Base-by-base conservation (phyloP, 768 basidiomycete species). In the Boletus fagicola region DNA sequence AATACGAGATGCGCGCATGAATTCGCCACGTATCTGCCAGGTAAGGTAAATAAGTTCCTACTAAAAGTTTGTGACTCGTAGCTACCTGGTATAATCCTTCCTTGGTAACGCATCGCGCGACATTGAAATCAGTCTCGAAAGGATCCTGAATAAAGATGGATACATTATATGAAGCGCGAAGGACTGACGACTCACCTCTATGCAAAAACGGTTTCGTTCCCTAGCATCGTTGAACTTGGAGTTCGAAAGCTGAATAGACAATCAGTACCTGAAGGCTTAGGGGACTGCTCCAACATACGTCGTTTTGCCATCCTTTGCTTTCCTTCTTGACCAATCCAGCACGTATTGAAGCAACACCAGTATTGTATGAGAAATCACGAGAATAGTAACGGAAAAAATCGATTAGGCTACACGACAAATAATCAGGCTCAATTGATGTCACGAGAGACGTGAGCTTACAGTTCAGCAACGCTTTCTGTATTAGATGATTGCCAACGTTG, bases 331-430 rank as follows among this genome's bases (percentile, higher is more conserved):
- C 68, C 11, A 92, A 76, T 20, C 96, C 96, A 49, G 86, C 85
- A 64, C 94, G 81, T 67, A 99, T 94, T 44, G 93, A 95, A 52
- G 91, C 87, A 51, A 98, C 94, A 49, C 90, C 88, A 58, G 86
- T 88, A 72, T 90, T 92, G 76, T 96, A 99, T 49, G 80, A 76
- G 75, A 98, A 99, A 70, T 95, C 94, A 57, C 93, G 87, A 49
- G 93, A 87, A 76, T 89, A 99, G 73, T 94, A 98, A 65, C 90
- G 89, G 82, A 96, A 99, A 74, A 99, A 98, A 73, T 98, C 96
- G 68, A 97, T 92, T 73, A 99, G 77, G 68, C 94, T 97, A 38
- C 26, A 58, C n/a, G 63, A 39, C 53, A 10, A 33, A 31, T 35
- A 48, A 44, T 67, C 61, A 59, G 56, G 13, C 38, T 31, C 15